These are phyloP conservation scores for Detonula confervacea DNA, from an alignment of 352 stramenopile genomes.

Conservation along the genomic window DNA sequence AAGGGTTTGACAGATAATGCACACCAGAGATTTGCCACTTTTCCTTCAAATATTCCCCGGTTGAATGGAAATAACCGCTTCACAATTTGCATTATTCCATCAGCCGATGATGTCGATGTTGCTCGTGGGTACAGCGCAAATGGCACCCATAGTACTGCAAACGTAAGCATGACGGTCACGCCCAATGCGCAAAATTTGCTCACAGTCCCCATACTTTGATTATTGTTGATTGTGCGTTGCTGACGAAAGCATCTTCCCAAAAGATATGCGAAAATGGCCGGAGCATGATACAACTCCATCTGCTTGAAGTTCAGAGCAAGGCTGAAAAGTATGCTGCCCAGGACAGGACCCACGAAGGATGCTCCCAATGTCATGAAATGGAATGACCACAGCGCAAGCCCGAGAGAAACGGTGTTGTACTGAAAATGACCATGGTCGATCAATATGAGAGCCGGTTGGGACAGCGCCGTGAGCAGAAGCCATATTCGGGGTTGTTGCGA, in stretches of 20 bases:
- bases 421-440: constrained; percentile 99
- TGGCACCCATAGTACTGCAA: constrained; percentile 90
- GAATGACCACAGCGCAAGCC: constrained; percentile 82
- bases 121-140: constrained; percentile 86
- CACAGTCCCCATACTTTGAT: background rate
- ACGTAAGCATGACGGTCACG: constrained; percentile 90
- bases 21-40: constrained; percentile 97
- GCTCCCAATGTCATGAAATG: constrained; percentile 51
- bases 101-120: constrained; percentile 15
- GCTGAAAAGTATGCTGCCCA: constrained; percentile 86
- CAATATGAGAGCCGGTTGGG: constrained; percentile 90
- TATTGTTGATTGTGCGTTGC: background rate
- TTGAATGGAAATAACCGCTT: constrained; percentile 95
- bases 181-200: constrained; percentile 68
- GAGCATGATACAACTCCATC: constrained; percentile 98
- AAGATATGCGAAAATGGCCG: constrained; percentile 92
- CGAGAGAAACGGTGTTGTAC: constrained; percentile 99
- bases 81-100: constrained; percentile 88
- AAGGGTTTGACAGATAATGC: constrained; percentile 82
- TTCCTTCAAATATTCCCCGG: constrained; percentile 97
- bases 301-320: constrained; percentile 99
- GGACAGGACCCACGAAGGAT: constrained; percentile 45
- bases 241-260: constrained; percentile 86
- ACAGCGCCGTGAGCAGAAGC: constrained; percentile 57
- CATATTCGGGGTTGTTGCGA: constrained; percentile 20